Evolutionary conservation across 202 grass and related monocot species (phyloP).

Genomic region (Schoenoplectus triqueter): DNA sequence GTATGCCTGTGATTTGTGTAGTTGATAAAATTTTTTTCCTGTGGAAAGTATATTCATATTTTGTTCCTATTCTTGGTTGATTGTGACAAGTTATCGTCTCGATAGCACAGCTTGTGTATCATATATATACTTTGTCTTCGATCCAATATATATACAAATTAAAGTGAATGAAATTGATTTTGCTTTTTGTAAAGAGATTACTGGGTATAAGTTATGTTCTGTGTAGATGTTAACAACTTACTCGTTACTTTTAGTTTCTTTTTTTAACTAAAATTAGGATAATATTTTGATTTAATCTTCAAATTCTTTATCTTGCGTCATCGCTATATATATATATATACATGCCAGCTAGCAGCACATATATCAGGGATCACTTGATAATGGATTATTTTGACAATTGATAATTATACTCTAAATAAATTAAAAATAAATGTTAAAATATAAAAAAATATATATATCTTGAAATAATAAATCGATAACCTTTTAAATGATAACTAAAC

Average conservation of each 20-base stretch:
- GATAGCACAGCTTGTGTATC: conserved; percentile 34
- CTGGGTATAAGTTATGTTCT: background rate
- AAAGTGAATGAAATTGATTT: background rate
- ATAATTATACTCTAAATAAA: no score
- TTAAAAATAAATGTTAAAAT: no score
- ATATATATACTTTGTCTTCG: conserved; percentile 27
- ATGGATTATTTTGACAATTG: no score
- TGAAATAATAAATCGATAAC: no score
- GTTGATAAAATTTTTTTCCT: conserved; percentile 20
- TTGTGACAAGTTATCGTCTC: conserved; percentile 38
- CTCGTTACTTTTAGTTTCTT: no score
- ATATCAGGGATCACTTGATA: no score
- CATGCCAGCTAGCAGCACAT: background rate
- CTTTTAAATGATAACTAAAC: no score
- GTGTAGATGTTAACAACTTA: background rate
- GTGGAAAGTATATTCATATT: conserved; percentile 41
- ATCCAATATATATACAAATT: conserved; percentile 25
- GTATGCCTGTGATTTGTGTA: background rate
- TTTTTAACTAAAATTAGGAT: background rate
- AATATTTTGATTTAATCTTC: background rate
- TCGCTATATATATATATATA: background rate
- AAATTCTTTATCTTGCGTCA: background rate
- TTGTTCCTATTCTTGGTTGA: conserved; percentile 39
- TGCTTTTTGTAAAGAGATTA: background rate
- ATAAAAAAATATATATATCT: no score